Base-by-base conservation (phyloP, 129 eudicot genomes). In the Cynara cardunculus region DNA sequence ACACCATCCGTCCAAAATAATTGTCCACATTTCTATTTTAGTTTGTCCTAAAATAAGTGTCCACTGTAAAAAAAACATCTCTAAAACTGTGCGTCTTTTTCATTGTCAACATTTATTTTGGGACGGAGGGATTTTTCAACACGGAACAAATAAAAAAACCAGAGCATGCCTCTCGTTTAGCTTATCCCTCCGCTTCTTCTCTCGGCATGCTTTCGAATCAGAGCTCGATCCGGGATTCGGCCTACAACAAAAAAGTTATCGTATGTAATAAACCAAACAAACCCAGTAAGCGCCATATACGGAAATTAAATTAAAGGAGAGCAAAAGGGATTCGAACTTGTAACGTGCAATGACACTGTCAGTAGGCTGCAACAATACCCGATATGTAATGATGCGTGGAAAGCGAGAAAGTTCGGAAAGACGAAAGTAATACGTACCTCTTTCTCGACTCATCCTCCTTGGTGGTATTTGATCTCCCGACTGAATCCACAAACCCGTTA, bases 141-240 rank as follows among this genome's bases (percentile, higher is more conserved):
- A 13, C 10, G 41, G 0, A 70, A 34, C 25, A 61, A 13, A 21
- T 26, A 32, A 35, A 61, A 70, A 39, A 77, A 71, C 67, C 7
- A 70, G 81, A 72, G 71, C 81, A 14, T 83, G 73, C 97, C 86
- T 89, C 37, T 93, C 97, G 41, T 93, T 93, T 41, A 93, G 83
- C 70, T 77, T 89, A 77, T 89, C 96, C 84, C 97, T 84, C 30
- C 97, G 86, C 71, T 82, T 81, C 84, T 93, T 93, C 81, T 93
- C 97, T 85, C 89, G 89, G 32, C 90, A 83, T 69, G 97, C 96
- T 86, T 89, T 93, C 24, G 97, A 87, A 77, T 76, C 85, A 76
- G 80, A 31, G 78, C 91, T 86, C 13, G 91, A 69, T 69, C 84
- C 89, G 12, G 89, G 78, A 71, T 87, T 83, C 53, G 79, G 71